Evolutionary conservation across 345 rosid genomes (phyloP).

Genomic region (Gynandropsis gynandra): DNA sequence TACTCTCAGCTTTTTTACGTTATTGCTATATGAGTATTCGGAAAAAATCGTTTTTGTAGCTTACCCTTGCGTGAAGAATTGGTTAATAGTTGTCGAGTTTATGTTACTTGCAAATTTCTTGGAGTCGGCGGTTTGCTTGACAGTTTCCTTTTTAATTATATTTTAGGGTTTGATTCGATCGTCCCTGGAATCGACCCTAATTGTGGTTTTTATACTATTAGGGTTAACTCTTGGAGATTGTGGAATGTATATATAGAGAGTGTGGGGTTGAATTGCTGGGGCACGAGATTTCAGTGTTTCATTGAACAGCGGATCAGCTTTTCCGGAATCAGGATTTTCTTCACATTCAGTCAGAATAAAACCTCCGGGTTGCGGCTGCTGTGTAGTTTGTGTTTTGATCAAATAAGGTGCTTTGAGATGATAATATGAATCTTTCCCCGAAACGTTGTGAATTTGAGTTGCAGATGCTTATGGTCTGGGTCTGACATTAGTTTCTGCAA

Average conservation of each 20-base stretch:
- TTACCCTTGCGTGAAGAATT: slow-evolving; percentile 1
- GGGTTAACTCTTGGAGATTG: slow-evolving; percentile 28
- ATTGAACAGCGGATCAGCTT: background rate
- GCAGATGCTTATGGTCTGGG: slow-evolving; percentile 17
- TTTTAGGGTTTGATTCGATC: slow-evolving; percentile 47
- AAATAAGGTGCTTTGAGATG: slow-evolving; percentile 21
- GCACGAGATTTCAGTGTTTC: slow-evolving; percentile 14
- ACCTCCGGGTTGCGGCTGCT: slow-evolving; percentile 24
- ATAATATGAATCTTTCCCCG: slow-evolving; percentile 11
- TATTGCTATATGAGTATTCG: slow-evolving; percentile 12
- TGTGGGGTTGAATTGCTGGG: slow-evolving; percentile 26
- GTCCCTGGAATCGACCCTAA: slow-evolving; percentile 32
- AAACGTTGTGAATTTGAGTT: slow-evolving; percentile 19
- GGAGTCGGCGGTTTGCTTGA: slow-evolving; percentile 21
- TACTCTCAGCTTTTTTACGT: slow-evolving; percentile 11
- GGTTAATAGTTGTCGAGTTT: slow-evolving; percentile 14
- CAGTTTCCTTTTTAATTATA: slow-evolving; percentile 10
- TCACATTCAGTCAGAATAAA: slow-evolving; percentile 25
- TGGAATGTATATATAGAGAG: slow-evolving; percentile 19
- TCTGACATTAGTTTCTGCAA: slow-evolving; percentile 25
- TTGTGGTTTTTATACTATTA: slow-evolving; percentile 30
- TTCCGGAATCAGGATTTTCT: slow-evolving; percentile 7
- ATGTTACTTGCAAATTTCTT: slow-evolving; percentile 7
- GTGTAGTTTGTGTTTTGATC: slow-evolving; percentile 4
- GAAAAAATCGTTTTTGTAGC: slow-evolving; percentile 3